These are phyloP conservation scores for Sclerotinia nivalis DNA, from an alignment of 2,329 filamentous ascomycete species.

Conservation along the genomic window DNA sequence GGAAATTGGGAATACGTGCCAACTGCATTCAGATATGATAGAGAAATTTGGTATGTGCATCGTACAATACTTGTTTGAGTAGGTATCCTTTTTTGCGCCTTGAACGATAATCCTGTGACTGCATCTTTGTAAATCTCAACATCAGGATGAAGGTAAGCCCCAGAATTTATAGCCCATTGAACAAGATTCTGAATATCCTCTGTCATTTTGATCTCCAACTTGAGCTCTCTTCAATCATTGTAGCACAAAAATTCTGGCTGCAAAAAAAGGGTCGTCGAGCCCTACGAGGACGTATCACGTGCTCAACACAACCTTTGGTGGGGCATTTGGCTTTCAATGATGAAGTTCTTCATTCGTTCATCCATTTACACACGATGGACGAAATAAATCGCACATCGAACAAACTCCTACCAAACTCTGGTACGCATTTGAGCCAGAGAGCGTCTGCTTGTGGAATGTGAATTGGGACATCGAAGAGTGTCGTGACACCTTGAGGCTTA, in stretches of 20 bases:
- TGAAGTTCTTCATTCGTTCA: background rate
- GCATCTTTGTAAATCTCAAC: conserved; percentile 56
- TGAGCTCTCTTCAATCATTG: background rate
- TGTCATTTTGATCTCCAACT: conserved; percentile 1
- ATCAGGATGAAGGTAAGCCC: conserved; percentile 51
- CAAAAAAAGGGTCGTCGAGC: background rate
- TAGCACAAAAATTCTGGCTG: background rate
- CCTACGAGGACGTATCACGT: background rate
- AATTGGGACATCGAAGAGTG: too few species aligned
- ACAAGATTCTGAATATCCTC: conserved; percentile 44
- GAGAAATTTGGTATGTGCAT: conserved; percentile 53
- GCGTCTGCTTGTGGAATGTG: too few species aligned
- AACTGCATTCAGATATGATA: conserved; percentile 62
- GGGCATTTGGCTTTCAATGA: background rate
- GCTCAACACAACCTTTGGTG: background rate
- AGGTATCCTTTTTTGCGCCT: conserved; percentile 29
- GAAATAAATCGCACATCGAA: too few species aligned
- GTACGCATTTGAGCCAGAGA: too few species aligned
- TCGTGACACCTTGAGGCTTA: background rate
- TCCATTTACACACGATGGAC: too few species aligned
- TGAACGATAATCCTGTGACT: conserved; percentile 55
- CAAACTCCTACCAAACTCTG: too few species aligned
- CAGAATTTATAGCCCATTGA: conserved; percentile 51
- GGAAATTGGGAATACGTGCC: conserved; percentile 39
- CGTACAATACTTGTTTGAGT: conserved; percentile 47